Evolutionary conservation across 2,329 filamentous ascomycete species (phyloP).

Genomic region (Neopestalotiopsis rosae): DNA sequence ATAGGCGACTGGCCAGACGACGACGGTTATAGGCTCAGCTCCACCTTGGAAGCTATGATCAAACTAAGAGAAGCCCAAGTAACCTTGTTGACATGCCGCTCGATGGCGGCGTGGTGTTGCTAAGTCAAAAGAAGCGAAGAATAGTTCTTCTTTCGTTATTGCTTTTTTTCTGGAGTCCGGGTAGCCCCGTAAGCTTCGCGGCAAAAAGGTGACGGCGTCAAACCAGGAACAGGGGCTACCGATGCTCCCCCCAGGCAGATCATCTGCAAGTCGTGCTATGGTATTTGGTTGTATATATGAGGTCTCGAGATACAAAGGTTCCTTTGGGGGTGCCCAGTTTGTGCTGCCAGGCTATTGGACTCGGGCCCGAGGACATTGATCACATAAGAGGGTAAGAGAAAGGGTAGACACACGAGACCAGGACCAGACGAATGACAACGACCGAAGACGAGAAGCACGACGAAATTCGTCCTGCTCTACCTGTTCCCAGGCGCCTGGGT

Average conservation of each 20-base stretch:
- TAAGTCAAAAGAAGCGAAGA: conserved; percentile 19
- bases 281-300: conserved; percentile 1
- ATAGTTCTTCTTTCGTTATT: conserved; percentile 20
- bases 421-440: not conserved
- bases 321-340: not conserved
- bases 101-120: conserved; percentile 19
- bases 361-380: not conserved
- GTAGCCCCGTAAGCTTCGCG: conserved; percentile 22
- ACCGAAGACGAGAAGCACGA: not conserved
- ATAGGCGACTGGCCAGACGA: conserved; percentile 10
- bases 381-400: not conserved
- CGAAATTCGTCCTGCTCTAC: not conserved
- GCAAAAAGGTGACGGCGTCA: conserved; percentile 18
- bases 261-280: conserved; percentile 6
- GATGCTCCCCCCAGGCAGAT: conserved; percentile 1
- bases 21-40: conserved; percentile 15
- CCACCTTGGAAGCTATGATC: conserved; percentile 14
- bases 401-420: not conserved
- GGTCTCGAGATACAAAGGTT: conserved; percentile 3
- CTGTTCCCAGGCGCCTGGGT: not conserved
- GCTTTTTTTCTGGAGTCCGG: conserved; percentile 21
- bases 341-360: not conserved
- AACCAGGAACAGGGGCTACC: conserved; percentile 13
- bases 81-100: conserved; percentile 11
- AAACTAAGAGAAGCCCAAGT: conserved; percentile 12